These are phyloP conservation scores for Neurospora tetraspora DNA, from an alignment of 495 filamentous ascomycete genomes.

Conservation along the genomic window DNA sequence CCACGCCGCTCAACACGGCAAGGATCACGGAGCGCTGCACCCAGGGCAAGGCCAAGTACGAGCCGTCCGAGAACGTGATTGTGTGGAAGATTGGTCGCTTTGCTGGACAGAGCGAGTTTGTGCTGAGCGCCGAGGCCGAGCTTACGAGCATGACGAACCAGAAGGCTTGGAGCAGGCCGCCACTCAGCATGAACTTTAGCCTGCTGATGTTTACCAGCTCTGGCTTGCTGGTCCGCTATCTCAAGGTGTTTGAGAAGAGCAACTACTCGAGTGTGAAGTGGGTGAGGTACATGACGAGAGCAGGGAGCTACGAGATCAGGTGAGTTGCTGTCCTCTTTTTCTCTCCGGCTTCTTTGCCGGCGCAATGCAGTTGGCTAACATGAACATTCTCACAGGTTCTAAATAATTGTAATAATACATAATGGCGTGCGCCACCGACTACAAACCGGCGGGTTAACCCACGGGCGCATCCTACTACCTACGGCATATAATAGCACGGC, in stretches of 20 bases:
- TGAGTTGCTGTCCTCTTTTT: conserved; percentile 20
- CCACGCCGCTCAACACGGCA: conserved; percentile 93
- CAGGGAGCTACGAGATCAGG: conserved; percentile 73
- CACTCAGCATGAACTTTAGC: conserved; percentile 82
- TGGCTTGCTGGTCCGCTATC: conserved; percentile 82
- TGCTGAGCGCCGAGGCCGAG: conserved; percentile 86
- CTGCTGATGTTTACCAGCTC: conserved; percentile 97
- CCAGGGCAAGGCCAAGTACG: conserved; percentile 97
- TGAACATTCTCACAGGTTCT: conserved; percentile 6
- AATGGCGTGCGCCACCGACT: neutral
- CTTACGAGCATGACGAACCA: conserved; percentile 97
- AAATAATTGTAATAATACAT: conserved; percentile 1
- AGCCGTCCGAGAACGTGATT: conserved; percentile 94
- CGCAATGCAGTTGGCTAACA: neutral
- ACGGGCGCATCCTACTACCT: neutral
- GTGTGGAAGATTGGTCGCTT: conserved; percentile 99
- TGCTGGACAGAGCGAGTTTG: conserved; percentile 89
- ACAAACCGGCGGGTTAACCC: neutral
- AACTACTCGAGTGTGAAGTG: conserved; percentile 99
- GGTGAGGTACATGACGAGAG: conserved; percentile 98
- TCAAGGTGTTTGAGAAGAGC: conserved; percentile 99
- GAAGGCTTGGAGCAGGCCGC: conserved; percentile 93
- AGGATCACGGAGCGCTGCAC: conserved; percentile 86
- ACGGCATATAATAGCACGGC: conserved; percentile 8
- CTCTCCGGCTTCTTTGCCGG: neutral